Percentiles rank a stretch among this genome's conserved stretches.
These are phyloP conservation scores for Fusarium zealandicum DNA, from an alignment of 2,329 filamentous ascomycete species.

Conservation along the genomic window DNA sequence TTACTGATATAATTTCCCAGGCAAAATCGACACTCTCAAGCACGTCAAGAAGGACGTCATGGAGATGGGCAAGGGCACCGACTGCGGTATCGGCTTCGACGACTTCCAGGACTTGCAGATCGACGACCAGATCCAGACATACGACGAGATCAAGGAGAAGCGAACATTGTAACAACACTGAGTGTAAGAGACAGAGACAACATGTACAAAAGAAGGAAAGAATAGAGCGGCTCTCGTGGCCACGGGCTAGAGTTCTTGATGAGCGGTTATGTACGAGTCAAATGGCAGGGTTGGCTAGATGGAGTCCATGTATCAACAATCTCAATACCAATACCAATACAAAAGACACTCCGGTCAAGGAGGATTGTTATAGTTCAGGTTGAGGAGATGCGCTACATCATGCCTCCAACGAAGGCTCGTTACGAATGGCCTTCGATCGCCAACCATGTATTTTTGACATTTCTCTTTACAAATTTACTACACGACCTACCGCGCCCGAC, in stretches of 20 bases:
- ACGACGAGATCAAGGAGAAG: conserved; percentile 80
- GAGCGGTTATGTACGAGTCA: conserved; percentile 18
- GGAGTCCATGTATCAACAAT: conserved; percentile 10
- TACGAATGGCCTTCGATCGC: neutral
- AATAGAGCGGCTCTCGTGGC: conserved; percentile 1
- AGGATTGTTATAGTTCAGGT: neutral
- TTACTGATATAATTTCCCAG: conserved; percentile 53
- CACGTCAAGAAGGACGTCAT: conserved; percentile 90
- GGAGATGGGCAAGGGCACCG: conserved; percentile 90
- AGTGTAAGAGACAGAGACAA: conserved; percentile 13
- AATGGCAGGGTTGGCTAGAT: conserved; percentile 2
- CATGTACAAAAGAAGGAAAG: conserved; percentile 29
- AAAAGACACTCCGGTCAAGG: neutral
- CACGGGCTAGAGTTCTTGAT: neutral
- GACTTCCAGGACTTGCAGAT: conserved; percentile 78
- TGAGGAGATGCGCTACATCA: neutral
- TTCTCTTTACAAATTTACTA: neutral
- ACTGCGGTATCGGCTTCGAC: conserved; percentile 89
- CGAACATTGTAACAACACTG: conserved; percentile 56
- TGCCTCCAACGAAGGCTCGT: neutral
- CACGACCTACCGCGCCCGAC: neutral
- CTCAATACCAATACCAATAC: conserved; percentile 23
- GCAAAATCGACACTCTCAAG: conserved; percentile 81
- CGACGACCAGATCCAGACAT: conserved; percentile 88
- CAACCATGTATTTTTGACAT: neutral